Conservation (phyloP, 2,329 filamentous ascomycete species). For the Ascosphaera acerosa region DNA sequence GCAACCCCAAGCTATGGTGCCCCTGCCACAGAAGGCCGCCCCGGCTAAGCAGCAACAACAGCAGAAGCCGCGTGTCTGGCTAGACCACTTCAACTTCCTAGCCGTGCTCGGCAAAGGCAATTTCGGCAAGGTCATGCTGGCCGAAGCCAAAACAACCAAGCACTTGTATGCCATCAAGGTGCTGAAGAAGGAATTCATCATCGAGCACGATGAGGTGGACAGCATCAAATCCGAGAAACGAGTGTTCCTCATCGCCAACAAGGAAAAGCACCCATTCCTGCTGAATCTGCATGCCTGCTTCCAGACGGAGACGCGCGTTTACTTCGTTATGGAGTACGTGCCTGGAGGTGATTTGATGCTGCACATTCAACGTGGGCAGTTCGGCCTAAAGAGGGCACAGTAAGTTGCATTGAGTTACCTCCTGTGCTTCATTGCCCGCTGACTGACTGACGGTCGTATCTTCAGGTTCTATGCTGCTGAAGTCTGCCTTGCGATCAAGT, state of each 20-base stretch:
- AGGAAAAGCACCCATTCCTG: slow-evolving; percentile 87
- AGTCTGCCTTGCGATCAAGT: slow-evolving; percentile 89
- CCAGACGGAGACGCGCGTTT: slow-evolving; percentile 93
- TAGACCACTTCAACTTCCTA: slow-evolving; percentile 98
- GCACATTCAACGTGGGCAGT: slow-evolving; percentile 91
- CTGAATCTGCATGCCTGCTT: slow-evolving; percentile 93
- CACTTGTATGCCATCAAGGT: slow-evolving; percentile 97
- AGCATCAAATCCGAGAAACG: slow-evolving; percentile 94
- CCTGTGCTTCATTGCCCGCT: too few species aligned
- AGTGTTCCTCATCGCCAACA: slow-evolving; percentile 90
- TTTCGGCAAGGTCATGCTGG: slow-evolving; percentile 98
- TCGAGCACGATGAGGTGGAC: slow-evolving; percentile 97
- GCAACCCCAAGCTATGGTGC: slow-evolving; percentile 4
- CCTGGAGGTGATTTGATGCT: slow-evolving; percentile 97
- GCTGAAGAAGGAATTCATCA: slow-evolving; percentile 98
- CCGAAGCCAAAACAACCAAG: slow-evolving; percentile 79
- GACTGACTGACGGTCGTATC: neutral
- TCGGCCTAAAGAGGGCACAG: slow-evolving; percentile 88
- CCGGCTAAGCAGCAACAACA: slow-evolving; percentile 12
- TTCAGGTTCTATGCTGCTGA: slow-evolving; percentile 69
- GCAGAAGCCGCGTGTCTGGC: slow-evolving; percentile 43
- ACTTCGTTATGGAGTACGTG: slow-evolving; percentile 99
- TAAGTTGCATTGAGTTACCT: slow-evolving; percentile 33
- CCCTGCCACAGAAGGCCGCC: slow-evolving; percentile 4
- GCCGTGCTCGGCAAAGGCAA: slow-evolving; percentile 97